Evolutionary conservation across 352 stramenopile species (phyloP), one percentile per base, ranked within the genome.

Genomic region (Saprolegnia parasitica): DNA sequence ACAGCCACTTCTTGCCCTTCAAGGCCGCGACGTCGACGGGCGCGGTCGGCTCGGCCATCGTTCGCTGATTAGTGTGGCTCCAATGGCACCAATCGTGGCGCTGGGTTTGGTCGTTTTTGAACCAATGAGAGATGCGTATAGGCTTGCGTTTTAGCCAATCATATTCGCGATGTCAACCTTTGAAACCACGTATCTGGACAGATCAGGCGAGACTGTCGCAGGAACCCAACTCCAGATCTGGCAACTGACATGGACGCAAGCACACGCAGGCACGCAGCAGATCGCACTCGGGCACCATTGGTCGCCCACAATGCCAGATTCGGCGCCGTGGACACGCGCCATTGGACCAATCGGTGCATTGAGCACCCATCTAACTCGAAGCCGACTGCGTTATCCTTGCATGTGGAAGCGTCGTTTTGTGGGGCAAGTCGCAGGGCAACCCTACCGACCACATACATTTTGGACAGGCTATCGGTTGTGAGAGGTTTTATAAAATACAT

Each of bases 1-100:
- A 94, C 77, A 93, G 72, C 86, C 86, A 94, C 42, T 70, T 70
- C 63, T 70, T 70, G 50, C 50, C 32, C 32, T 70, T 70, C 63
- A 70, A 62, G 5, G 49, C 46, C 21, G 20, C 24, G 10, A 63
- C 4, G 29, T 70, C 63, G 8, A 62, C 35, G 8, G 52, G 8
- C 52, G 32, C 8, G 13, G 42, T 15, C 42, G 42, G 11, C 29
- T 35, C 5, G 29, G 2, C 29, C 29, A 35, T 35, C 29, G 29
- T 35, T 2, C 29, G 29, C 5, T 35, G 29, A 35, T 5, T n/a
- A n/a, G n/a, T 5, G 29, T 35, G 29, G 29, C 29, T 35, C 29
- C 2, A 35, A 5, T 35, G 29, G 29, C 29, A 35, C 29, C 29
- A 35, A 35, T 35, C 29, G 29, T 35, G 29, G 29, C 29, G 29